phyloP scores from a whole-genome alignment of 1,284 basidiomycete genomes.

The Cryptococcus sp. region DNA sequence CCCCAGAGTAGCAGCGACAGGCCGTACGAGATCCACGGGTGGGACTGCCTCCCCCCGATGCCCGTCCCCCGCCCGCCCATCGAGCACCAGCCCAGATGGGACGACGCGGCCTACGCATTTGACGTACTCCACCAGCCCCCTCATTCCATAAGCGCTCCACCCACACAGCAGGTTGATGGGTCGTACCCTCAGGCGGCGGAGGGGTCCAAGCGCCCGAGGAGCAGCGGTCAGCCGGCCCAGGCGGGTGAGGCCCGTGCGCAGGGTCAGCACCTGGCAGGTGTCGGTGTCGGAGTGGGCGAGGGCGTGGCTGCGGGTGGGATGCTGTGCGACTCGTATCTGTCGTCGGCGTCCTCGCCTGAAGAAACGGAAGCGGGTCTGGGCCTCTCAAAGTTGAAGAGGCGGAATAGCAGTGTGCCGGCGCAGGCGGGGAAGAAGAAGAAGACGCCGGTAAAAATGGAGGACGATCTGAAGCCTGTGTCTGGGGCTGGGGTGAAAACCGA shows the following conservation, averaged over 20 bases:
- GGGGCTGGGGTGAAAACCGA: background rate
- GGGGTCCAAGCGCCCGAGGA: background rate
- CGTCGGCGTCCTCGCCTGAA: slow-evolving; percentile 6
- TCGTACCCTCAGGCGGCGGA: background rate
- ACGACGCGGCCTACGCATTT: background rate
- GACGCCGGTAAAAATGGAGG: slow-evolving; percentile 14
- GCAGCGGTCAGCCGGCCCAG: background rate
- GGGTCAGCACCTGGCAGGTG: background rate
- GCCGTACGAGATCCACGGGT: background rate
- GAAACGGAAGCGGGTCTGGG: slow-evolving; percentile 37
- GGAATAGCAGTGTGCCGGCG: slow-evolving; percentile 5
- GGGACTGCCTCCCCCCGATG: background rate
- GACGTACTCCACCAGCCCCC: background rate
- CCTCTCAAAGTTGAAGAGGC: slow-evolving; percentile 26
- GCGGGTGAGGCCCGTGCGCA: background rate
- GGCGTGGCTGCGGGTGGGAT: background rate
- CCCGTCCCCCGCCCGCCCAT: background rate
- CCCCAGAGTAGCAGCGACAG: background rate
- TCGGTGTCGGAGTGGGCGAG: background rate
- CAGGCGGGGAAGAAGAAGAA: slow-evolving; percentile 5
- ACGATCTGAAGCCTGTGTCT: slow-evolving; percentile 8
- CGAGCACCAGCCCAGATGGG: background rate
- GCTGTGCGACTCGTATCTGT: slow-evolving; percentile 4
- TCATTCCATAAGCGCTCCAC: background rate
- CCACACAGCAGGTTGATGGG: background rate